A percentile compares a stretch with the other conserved stretches of the same genome.
Evolutionary conservation across 2,329 filamentous ascomycete species (phyloP).

Genomic region (Epichloe brachyelytri): DNA sequence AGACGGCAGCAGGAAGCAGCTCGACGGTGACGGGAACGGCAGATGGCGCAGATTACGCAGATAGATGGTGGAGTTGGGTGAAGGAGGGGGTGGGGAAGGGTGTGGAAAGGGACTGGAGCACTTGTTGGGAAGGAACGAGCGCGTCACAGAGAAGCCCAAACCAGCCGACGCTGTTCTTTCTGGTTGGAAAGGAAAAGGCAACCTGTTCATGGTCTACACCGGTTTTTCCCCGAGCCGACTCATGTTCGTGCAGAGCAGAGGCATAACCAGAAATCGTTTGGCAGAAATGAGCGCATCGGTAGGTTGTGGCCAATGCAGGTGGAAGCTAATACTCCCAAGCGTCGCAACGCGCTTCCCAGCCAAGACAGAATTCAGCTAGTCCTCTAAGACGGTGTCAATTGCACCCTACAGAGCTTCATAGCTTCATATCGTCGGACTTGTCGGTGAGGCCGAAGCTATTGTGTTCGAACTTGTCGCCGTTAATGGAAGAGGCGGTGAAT

Average conservation of each 20-base stretch:
- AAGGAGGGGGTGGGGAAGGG: background rate
- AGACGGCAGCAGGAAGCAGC: background rate
- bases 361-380: too few species aligned
- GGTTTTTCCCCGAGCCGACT: too few species aligned
- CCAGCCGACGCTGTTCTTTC: too few species aligned
- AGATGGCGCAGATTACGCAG: background rate
- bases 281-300: too few species aligned
- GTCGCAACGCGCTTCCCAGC: too few species aligned
- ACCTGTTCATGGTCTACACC: too few species aligned
- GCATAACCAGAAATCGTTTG: background rate
- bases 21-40: constrained; percentile 1
- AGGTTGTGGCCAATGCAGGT: too few species aligned
- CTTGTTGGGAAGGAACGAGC: constrained; percentile 1
- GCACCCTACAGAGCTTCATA: background rate
- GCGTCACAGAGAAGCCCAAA: background rate
- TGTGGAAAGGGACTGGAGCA: background rate
- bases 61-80: background rate
- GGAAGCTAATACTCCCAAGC: too few species aligned
- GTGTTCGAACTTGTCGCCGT: background rate
- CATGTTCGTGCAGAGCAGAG: background rate
- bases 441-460: background rate
- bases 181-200: too few species aligned
- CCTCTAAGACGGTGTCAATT: background rate
- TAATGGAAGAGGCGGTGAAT: too few species aligned
- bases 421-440: background rate